Evolutionary conservation across 148 eudicot genomes (phyloP).

Genomic region (Pouteria glomerata): DNA sequence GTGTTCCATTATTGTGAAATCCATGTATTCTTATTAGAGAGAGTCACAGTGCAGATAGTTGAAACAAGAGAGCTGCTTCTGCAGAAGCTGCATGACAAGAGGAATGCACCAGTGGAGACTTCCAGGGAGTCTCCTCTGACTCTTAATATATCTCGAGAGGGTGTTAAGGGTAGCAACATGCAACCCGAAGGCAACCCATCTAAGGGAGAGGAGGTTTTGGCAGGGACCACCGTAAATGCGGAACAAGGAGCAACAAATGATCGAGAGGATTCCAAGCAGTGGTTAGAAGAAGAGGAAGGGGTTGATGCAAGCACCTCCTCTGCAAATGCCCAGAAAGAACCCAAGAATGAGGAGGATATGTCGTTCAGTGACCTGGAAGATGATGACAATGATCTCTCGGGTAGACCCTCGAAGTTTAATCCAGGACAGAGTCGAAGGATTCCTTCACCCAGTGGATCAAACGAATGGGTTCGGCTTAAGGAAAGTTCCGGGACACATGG

Average conservation of each 20-base stretch:
- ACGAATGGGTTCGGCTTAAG: conserved; percentile 52
- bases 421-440: conserved; percentile 14
- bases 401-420: conserved; percentile 23
- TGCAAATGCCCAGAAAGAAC: conserved; percentile 16
- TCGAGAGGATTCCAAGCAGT: conserved; percentile 4
- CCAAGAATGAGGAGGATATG: conserved; percentile 46
- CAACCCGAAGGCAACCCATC: conserved; percentile 10
- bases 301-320: conserved; percentile 7
- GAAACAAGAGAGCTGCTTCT: conserved; percentile 47
- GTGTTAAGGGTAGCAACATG: conserved; percentile 2
- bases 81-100: conserved; percentile 37
- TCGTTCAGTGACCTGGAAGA: conserved; percentile 77
- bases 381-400: conserved; percentile 37
- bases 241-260: conserved; percentile 12
- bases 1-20: too few species aligned
- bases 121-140: conserved; percentile 26
- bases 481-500: conserved; percentile 17
- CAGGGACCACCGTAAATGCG: conserved; percentile 12
- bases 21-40: not conserved
- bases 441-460: conserved; percentile 46
- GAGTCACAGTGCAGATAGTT: conserved; percentile 37
- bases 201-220: conserved; percentile 1
- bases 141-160: conserved; percentile 13
- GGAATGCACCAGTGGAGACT: conserved; percentile 17
- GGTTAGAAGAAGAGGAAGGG: conserved; percentile 19